phyloP scores from a whole-genome alignment of 2,329 filamentous ascomycete species.

The Thelonectria olida region DNA sequence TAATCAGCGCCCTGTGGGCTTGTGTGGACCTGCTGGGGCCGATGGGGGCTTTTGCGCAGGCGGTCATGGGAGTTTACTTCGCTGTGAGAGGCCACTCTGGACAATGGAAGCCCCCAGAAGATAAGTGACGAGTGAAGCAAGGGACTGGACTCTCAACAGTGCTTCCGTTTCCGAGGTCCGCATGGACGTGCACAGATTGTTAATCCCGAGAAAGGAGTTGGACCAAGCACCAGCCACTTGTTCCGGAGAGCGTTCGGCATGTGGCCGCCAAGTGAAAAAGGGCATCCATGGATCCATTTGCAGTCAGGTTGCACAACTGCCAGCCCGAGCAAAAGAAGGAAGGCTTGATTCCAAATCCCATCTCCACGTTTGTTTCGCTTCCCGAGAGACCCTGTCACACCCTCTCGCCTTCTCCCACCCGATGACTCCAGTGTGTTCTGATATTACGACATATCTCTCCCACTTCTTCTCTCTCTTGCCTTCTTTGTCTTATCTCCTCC shows the following conservation, averaged over 20 bases:
- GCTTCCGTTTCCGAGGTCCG: not conserved
- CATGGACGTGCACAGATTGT: no score
- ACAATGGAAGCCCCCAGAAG: not conserved
- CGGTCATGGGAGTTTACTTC: constrained; percentile 36
- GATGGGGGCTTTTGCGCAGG: constrained; percentile 32
- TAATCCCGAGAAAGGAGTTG: no score
- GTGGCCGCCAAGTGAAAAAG: constrained; percentile 1
- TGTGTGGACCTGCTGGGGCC: constrained; percentile 27
- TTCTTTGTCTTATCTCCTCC: not conserved
- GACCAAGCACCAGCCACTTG: not conserved
- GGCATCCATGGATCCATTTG: no score
- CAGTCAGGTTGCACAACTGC: not conserved
- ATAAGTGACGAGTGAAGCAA: constrained; percentile 9
- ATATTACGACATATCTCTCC: constrained; percentile 10
- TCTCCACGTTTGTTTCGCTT: constrained; percentile 13
- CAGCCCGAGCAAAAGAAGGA: not conserved
- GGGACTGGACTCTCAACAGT: not conserved
- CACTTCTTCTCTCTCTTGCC: not conserved
- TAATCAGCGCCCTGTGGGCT: constrained; percentile 27
- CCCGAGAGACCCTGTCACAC: not conserved
- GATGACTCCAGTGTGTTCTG: not conserved
- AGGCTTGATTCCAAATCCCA: constrained; percentile 16
- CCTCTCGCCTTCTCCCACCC: not conserved
- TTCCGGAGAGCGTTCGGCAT: not conserved
- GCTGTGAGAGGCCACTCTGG: constrained; percentile 32